A percentile compares a stretch with the other conserved stretches of the same genome.
Conservation (phyloP, 2,329 filamentous ascomycete species). For the Xylariaceae sp. region DNA sequence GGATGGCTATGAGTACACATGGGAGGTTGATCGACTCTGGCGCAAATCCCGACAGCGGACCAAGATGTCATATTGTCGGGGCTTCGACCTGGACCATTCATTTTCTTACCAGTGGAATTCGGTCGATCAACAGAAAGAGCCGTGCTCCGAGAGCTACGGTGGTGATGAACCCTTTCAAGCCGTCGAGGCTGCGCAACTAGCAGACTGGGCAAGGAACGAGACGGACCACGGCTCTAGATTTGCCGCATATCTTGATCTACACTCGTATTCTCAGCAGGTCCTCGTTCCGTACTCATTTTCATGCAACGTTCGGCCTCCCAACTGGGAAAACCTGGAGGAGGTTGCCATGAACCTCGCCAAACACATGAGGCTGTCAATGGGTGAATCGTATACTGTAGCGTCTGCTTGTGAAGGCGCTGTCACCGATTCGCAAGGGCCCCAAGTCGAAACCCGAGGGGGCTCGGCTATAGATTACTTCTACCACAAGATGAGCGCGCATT, state of each 20-base stretch:
- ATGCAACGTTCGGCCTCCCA: conserved; percentile 71
- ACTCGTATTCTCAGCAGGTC: conserved; percentile 93
- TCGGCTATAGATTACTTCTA: conserved; percentile 95
- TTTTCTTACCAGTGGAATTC: conserved; percentile 84
- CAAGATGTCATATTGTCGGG: conserved; percentile 73
- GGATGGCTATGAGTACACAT: conserved; percentile 91
- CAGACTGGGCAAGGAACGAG: conserved; percentile 78
- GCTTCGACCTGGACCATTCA: conserved; percentile 81
- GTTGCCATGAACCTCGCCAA: conserved; percentile 83
- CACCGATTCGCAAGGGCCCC: conserved; percentile 35
- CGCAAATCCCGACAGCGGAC: conserved; percentile 89
- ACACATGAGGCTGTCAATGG: conserved; percentile 74
- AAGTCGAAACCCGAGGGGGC: conserved; percentile 70
- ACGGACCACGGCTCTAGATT: conserved; percentile 67
- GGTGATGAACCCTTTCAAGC: conserved; percentile 80
- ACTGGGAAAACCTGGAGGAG: conserved; percentile 87
- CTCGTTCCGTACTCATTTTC: conserved; percentile 89
- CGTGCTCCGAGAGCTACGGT: conserved; percentile 86
- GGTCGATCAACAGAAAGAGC: conserved; percentile 61
- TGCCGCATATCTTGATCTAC: conserved; percentile 81
- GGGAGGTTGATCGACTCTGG: conserved; percentile 88
- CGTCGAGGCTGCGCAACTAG: conserved; percentile 67
- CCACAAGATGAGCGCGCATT: conserved; percentile 73
- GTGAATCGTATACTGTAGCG: conserved; percentile 69
- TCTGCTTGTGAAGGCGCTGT: conserved; percentile 84